Evolutionary conservation across 179 eudicot genomes (phyloP), one percentile per base, ranked within the genome.

Genomic region (Actinidia arguta): DNA sequence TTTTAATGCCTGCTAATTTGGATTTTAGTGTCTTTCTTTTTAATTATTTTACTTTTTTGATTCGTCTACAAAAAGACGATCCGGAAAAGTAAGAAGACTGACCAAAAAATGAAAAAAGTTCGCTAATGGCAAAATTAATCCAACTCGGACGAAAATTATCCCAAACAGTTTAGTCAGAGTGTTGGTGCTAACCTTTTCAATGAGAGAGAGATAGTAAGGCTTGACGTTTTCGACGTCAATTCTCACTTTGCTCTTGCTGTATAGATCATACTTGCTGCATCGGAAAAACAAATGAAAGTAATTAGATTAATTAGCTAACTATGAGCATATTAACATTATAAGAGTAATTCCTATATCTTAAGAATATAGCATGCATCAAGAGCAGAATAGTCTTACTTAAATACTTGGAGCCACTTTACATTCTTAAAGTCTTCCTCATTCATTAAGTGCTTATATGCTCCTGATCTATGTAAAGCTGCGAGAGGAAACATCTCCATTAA

Each of bases 201-300:
- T 92, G 77, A 96, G 97, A 69, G 99, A 94, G 4, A 94, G 73
- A 84, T 96, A 96, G 76, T 96, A 96, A 0, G 99, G 96, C 85
- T 93, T 96, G 20, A 94, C 98, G 74, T 91, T 67, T 74, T 96
- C 98, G 36, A 94, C 97, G 77, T 94, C 90, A 52, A 94, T 46
- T 76, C 96, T 78, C 42, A 90, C 98, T 74, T 94, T 96, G 86
- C 99, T 96, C 91, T 96, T 96, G 89, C 99, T 94, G 86, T 96
- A 96, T 3, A 96, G 83, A 75, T 96, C 99, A 84, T 96, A 96
- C 83, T 93, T 94, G 90, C 98, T 94, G 95, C 82, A 79, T 6
- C 55, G 4, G 16, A 52, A 14, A 10, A 59, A 64, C 0, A 0
- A 1, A 48, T 6, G 62, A n/a, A 39, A n/a, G 27, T 0, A 20